phyloP scores from a whole-genome alignment of 139 green algal genomes.

The Chlorella sp. region DNA sequence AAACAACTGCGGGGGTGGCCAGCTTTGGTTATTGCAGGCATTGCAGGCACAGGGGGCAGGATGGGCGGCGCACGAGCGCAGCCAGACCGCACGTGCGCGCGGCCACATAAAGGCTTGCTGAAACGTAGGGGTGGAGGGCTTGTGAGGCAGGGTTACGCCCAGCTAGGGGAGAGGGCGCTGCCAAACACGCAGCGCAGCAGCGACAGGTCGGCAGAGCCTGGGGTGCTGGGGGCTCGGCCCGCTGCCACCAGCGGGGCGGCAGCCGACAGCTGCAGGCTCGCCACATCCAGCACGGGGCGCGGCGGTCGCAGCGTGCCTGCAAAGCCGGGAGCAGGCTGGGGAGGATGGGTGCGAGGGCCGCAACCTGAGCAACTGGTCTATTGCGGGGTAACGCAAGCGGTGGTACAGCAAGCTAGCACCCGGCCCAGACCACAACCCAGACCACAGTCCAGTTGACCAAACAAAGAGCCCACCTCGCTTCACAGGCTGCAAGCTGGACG shows the following conservation, averaged over 20 bases:
- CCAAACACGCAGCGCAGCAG: conserved; percentile 1
- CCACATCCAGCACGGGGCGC: background rate
- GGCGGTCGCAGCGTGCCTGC: background rate
- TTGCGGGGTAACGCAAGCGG: background rate
- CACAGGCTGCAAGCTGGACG: conserved; percentile 1
- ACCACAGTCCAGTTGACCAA: background rate
- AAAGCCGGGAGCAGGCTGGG: background rate
- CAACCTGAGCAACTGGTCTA: no score
- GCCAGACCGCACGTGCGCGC: no score
- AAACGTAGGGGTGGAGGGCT: no score
- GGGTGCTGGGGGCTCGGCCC: background rate
- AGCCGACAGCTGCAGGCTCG: background rate
- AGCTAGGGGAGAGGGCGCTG: background rate
- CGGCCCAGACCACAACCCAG: no score
- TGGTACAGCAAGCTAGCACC: background rate
- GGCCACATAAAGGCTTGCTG: no score
- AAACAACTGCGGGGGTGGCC: no score
- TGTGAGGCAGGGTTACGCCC: background rate
- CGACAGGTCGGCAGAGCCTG: no score
- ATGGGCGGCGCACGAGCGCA: no score
- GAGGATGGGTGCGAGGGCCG: background rate
- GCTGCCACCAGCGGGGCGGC: conserved; percentile 14
- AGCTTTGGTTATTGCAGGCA: no score
- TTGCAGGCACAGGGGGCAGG: no score
- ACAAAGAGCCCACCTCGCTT: background rate